Percentiles rank a stretch among this genome's conserved stretches.
phyloP scores from a whole-genome alignment of 305 asterid species.

The Ilex paraguariensis region DNA sequence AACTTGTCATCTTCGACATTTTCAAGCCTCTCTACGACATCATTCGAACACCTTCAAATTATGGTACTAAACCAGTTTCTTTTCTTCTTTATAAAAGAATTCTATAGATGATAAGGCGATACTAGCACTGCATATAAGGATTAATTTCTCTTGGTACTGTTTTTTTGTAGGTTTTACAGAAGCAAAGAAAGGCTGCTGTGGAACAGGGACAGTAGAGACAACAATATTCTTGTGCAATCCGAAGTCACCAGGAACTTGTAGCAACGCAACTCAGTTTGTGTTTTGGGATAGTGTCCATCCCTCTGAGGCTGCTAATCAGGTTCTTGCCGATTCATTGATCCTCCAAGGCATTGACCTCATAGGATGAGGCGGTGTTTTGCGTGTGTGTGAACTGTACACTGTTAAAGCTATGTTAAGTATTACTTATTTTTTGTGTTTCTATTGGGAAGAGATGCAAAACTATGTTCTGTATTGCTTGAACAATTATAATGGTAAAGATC shows the following conservation, averaged over 20 bases:
- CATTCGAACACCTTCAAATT: slow-evolving; percentile 45
- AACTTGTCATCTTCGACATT: slow-evolving; percentile 64
- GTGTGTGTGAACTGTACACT: too few relatives aligned
- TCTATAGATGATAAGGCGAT: not conserved
- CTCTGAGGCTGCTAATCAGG: slow-evolving; percentile 78
- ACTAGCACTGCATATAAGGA: too few relatives aligned
- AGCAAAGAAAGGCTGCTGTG: slow-evolving; percentile 71
- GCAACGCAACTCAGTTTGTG: slow-evolving; percentile 69
- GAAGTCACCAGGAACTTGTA: slow-evolving; percentile 54
- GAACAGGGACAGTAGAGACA: slow-evolving; percentile 71
- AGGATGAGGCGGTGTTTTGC: slow-evolving; percentile 23
- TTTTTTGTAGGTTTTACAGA: slow-evolving; percentile 52
- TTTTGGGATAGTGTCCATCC: slow-evolving; percentile 99
- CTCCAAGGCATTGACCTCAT: slow-evolving; percentile 67
- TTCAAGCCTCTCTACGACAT: slow-evolving; percentile 65
- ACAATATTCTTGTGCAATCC: slow-evolving; percentile 65
- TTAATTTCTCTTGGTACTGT: too few relatives aligned
- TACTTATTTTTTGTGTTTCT: too few relatives aligned
- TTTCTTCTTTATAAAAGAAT: too few relatives aligned
- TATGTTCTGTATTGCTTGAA: too few relatives aligned
- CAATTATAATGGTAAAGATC: too few relatives aligned
- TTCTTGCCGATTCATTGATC: slow-evolving; percentile 63
- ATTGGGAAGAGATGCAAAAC: too few relatives aligned
- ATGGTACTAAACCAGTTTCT: slow-evolving; percentile 24
- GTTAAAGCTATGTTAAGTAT: too few relatives aligned